Evolutionary conservation across 768 basidiomycete genomes (phyloP), one percentile per base, ranked within the genome.

Genomic region (Melanogaster broomeanus): DNA sequence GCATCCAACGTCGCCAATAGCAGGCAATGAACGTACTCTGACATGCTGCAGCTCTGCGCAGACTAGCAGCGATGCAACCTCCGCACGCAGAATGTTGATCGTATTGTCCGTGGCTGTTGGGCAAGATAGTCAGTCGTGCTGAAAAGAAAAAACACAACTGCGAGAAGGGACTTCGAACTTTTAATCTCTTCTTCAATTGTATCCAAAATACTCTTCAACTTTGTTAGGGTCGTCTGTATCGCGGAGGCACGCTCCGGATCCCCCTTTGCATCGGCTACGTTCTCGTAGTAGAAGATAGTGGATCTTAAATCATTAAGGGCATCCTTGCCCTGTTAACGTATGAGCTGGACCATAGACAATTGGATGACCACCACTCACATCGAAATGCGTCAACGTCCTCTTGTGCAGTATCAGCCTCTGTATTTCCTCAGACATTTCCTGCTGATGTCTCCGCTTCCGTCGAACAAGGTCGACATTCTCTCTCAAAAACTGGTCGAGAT

Each of bases 401-500:
- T 76, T 82, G 56, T 74, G 73, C 48, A 61, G 61, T 21, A 66
- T 71, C 28, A 89, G 64, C 27, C 66, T 70, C 46, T 76, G 71
- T 21, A 85, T 76, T 48, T 85, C 77, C 16, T 70, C 72, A 7
- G 71, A 53, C 48, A 85, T 73, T 24, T 75, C 69, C 12, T 68
- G 63, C 58, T 68, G 72, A 38, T 68, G 53, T 37, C 10, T 52
- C 28, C 72, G 58, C 58, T 74, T 76, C 41, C 62, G 59, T 13
- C 67, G 64, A 12, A 76, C 72, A 24, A 77, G 58, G 8, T 75
- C 74, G 4, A 80, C 57, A 37, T 88, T 89, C 44, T 77, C 75
- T 43, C 74, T 74, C 55, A 91, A 57, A 58, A 90, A 93, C 45
- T 83, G 81, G 61, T 93, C 90, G 41, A 92, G 72, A 63, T 82